A percentile compares a stretch with the other conserved stretches of the same genome.
Conservation (phyloP, 495 filamentous ascomycete species). For the Paragyromitra xinjiangensis region DNA sequence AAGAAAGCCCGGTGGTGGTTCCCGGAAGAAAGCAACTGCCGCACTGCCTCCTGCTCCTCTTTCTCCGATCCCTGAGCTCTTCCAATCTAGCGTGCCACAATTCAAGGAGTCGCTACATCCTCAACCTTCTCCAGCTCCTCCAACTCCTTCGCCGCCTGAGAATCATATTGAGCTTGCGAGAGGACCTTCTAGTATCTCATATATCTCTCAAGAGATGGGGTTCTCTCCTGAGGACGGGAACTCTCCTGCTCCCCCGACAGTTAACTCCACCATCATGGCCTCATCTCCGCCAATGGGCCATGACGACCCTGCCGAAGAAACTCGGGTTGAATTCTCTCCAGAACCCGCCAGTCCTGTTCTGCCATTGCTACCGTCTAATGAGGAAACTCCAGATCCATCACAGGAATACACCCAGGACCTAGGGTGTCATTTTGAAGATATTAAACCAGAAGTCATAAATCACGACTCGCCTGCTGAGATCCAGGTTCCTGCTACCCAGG, state of each 20-base stretch:
- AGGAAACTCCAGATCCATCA: conserved; percentile 8
- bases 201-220: conserved; percentile 24
- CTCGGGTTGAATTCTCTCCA: conserved; percentile 49
- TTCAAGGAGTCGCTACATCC: conserved; percentile 32
- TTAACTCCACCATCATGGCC: conserved; percentile 50
- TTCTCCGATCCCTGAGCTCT: conserved; percentile 50
- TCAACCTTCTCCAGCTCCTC: conserved; percentile 22
- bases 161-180: conserved; percentile 1
- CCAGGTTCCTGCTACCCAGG: not conserved
- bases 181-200: conserved; percentile 13
- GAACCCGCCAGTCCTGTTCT: conserved; percentile 54
- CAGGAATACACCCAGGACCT: conserved; percentile 43
- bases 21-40: conserved; percentile 46
- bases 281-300: conserved; percentile 54
- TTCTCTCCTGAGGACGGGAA: conserved; percentile 45
- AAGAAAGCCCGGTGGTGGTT: conserved; percentile 48
- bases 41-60: conserved; percentile 40
- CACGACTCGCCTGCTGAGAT: conserved; percentile 27
- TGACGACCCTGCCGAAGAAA: conserved; percentile 43
- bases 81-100: conserved; percentile 33
- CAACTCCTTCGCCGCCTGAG: conserved; percentile 18
- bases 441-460: conserved; percentile 39
- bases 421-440: conserved; percentile 49
- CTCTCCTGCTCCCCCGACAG: conserved; percentile 42
- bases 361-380: conserved; percentile 41